phyloP scores from a whole-genome alignment of 306 rosid species.

The Casuarina equisetifolia region DNA sequence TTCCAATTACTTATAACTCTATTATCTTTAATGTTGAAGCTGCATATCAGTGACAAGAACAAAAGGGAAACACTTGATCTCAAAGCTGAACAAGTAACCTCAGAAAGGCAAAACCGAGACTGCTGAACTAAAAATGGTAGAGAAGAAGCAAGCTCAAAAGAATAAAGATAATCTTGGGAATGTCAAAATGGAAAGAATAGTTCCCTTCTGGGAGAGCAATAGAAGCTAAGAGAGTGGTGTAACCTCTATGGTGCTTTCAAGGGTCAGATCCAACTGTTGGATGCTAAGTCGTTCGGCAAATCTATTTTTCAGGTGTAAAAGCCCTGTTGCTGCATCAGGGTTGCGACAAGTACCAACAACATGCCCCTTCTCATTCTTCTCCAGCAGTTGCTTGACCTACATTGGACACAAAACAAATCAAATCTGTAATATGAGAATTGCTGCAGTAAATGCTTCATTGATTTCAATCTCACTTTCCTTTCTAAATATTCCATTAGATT shows the following conservation, averaged over 20 bases:
- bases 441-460: background rate
- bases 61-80: background rate
- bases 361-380: slow-evolving; percentile 69
- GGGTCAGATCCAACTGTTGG: slow-evolving; percentile 66
- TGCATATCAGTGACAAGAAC: background rate
- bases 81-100: background rate
- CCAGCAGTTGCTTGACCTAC: slow-evolving; percentile 82
- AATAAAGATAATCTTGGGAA: background rate
- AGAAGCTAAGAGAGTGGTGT: background rate
- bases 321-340: slow-evolving; percentile 67
- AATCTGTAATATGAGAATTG: background rate
- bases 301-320: slow-evolving; percentile 56
- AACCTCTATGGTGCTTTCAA: slow-evolving; percentile 89
- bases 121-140: background rate
- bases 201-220: background rate
- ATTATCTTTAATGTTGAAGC: background rate
- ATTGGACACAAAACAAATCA: slow-evolving; percentile 25
- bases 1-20: background rate
- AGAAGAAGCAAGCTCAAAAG: background rate
- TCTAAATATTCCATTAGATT: background rate
- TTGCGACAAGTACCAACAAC: slow-evolving; percentile 87
- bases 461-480: background rate
- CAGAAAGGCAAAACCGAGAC: background rate
- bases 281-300: slow-evolving; percentile 61
- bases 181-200: background rate